Evolutionary conservation across 129 eudicot species (phyloP).

Genomic region (Centella asiatica): DNA sequence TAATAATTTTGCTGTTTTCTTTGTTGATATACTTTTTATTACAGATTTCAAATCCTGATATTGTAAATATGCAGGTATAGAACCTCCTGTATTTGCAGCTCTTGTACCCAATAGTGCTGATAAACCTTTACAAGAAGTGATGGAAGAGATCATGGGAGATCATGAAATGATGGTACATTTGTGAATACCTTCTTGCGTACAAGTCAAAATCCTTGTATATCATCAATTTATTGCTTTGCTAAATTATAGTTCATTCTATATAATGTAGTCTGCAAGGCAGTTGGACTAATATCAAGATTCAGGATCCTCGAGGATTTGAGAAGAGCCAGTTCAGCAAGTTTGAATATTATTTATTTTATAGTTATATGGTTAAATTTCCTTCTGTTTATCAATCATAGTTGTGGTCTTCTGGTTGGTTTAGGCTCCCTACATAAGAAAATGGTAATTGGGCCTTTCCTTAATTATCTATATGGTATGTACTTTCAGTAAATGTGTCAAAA

Average conservation of each 20-base stretch:
- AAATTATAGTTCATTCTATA: not conserved
- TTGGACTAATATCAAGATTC: constrained; percentile 12
- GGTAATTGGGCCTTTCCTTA: too few relatives aligned
- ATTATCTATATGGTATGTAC: too few relatives aligned
- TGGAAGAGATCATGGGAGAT: constrained; percentile 93
- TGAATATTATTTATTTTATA: too few relatives aligned
- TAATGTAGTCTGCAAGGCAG: constrained; percentile 27
- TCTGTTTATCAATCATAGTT: too few relatives aligned
- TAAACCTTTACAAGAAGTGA: constrained; percentile 64
- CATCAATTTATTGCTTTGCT: not conserved
- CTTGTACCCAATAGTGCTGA: constrained; percentile 86
- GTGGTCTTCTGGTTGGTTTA: too few relatives aligned
- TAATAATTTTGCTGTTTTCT: not conserved
- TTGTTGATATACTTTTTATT: not conserved
- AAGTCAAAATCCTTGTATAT: not conserved
- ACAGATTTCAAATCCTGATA: not conserved
- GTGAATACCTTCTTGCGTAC: not conserved
- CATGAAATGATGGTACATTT: constrained; percentile 72
- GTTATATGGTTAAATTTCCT: too few relatives aligned
- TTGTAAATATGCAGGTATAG: constrained; percentile 42
- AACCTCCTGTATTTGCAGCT: constrained; percentile 81
- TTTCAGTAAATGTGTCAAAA: too few relatives aligned
- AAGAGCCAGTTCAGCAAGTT: too few relatives aligned
- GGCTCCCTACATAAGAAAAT: too few relatives aligned
- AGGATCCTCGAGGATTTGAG: too few relatives aligned